Evolutionary conservation across 2,329 filamentous ascomycete species (phyloP).

Genomic region (Alternaria arbusti): DNA sequence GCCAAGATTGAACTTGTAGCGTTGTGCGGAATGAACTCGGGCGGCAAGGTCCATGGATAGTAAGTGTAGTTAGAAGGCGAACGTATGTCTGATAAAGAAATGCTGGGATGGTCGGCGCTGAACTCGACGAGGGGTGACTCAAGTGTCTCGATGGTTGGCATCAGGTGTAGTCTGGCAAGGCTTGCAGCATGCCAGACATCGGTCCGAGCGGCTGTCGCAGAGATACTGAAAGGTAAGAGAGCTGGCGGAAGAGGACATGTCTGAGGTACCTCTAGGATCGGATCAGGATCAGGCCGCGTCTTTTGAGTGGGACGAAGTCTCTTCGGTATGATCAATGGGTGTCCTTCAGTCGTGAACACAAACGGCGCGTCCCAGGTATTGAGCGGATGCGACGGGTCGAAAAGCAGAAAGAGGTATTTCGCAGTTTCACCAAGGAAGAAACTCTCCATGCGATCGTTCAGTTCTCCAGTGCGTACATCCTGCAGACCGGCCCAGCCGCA

Average conservation of each 20-base stretch:
- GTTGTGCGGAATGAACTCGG: constrained; percentile 73
- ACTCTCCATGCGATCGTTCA: constrained; percentile 96
- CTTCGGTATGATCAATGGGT: constrained; percentile 82
- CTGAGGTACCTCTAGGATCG: constrained; percentile 47
- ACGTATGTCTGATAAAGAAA: constrained; percentile 60
- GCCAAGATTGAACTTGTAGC: constrained; percentile 78
- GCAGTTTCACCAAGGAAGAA: constrained; percentile 97
- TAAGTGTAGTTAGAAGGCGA: constrained; percentile 80
- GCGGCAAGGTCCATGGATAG: constrained; percentile 92
- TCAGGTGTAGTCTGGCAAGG: constrained; percentile 79
- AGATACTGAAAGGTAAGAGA: constrained; percentile 72
- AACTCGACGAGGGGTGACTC: constrained; percentile 64
- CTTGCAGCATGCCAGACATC: constrained; percentile 91
- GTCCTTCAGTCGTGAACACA: constrained; percentile 95
- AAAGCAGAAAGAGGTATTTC: constrained; percentile 93
- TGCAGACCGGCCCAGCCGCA: constrained; percentile 91
- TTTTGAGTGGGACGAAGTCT: constrained; percentile 33
- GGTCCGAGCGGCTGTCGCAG: constrained; percentile 75
- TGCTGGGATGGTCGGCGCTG: constrained; percentile 60
- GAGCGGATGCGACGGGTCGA: constrained; percentile 82
- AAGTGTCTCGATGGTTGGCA: constrained; percentile 64
- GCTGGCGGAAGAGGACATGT: constrained; percentile 71
- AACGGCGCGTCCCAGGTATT: constrained; percentile 86
- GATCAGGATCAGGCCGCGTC: not conserved
- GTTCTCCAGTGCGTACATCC: constrained; percentile 70